Conservation (phyloP, 2,329 filamentous ascomycete genomes). For the Neurospora sp. region DNA sequence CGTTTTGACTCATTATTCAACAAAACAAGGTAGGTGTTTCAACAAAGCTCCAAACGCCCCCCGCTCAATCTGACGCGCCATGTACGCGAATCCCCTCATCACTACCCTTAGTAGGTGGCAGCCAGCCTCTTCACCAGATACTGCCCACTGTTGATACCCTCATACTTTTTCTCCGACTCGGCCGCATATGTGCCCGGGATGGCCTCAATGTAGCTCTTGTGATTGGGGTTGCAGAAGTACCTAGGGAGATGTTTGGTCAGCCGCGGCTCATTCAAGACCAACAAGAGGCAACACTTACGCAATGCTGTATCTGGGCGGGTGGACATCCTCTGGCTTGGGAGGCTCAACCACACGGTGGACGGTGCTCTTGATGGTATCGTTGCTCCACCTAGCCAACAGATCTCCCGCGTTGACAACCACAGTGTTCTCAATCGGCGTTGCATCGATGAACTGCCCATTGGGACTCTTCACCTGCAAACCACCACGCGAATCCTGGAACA, state of each 20-base stretch:
- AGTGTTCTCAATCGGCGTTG: slow-evolving; percentile 68
- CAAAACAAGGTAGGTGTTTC: neutral
- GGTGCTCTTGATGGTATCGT: slow-evolving; percentile 84
- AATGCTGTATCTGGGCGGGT: slow-evolving; percentile 76
- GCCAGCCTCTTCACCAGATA: slow-evolving; percentile 71
- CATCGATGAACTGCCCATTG: slow-evolving; percentile 69
- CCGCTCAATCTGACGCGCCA: neutral
- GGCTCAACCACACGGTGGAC: slow-evolving; percentile 86
- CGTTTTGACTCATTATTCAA: neutral
- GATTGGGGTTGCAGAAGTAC: slow-evolving; percentile 87
- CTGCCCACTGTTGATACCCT: slow-evolving; percentile 65
- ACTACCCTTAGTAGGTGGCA: slow-evolving; percentile 51
- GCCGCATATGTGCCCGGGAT: slow-evolving; percentile 64
- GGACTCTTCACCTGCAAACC: slow-evolving; percentile 56
- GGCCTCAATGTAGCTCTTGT: slow-evolving; percentile 63
- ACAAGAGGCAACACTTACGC: slow-evolving; percentile 44
- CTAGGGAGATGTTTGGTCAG: slow-evolving; percentile 21
- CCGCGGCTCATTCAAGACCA: neutral
- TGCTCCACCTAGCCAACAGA: slow-evolving; percentile 77
- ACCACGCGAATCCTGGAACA: slow-evolving; percentile 50
- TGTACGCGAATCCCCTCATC: neutral
- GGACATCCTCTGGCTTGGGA: slow-evolving; percentile 44
- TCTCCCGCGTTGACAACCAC: slow-evolving; percentile 88
- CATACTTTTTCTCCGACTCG: slow-evolving; percentile 66
- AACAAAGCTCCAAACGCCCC: neutral